Conservation (phyloP, 805 yeast genomes). For the Helenozyma rhizophorensis region DNA sequence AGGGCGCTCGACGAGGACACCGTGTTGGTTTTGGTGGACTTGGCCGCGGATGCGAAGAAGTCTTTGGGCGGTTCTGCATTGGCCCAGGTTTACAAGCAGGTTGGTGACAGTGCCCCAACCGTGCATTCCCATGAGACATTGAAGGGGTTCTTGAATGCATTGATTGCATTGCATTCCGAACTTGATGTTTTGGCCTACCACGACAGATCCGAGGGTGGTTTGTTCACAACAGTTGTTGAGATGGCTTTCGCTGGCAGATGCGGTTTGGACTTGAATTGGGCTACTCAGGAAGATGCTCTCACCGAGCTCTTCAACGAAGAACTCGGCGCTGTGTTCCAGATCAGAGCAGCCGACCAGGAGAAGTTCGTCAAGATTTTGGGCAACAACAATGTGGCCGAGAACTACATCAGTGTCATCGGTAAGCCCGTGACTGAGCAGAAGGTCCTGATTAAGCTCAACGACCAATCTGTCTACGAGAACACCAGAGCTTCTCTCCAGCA, state of each 20-base stretch:
- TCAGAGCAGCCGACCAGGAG: constrained; percentile 48
- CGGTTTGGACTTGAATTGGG: constrained; percentile 61
- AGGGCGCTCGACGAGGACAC: constrained; percentile 48
- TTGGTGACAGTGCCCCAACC: constrained; percentile 79
- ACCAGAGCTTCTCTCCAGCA: constrained; percentile 73
- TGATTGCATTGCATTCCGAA: constrained; percentile 65
- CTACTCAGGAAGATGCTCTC: constrained; percentile 40
- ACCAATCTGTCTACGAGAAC: constrained; percentile 41
- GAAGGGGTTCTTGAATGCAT: constrained; percentile 65
- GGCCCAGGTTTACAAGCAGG: constrained; percentile 87
- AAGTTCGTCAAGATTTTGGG: constrained; percentile 53
- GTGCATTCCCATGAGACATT: constrained; percentile 66
- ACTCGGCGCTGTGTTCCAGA: constrained; percentile 94
- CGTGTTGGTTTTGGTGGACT: constrained; percentile 73
- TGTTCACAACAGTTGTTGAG: constrained; percentile 77
- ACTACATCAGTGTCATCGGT: constrained; percentile 61
- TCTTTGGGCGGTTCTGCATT: constrained; percentile 91
- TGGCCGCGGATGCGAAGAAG: constrained; percentile 50
- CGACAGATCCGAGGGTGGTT: constrained; percentile 96
- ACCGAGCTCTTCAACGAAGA: constrained; percentile 83
- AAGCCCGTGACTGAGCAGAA: constrained; percentile 54
- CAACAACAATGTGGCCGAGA: constrained; percentile 53
- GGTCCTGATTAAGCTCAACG: constrained; percentile 46
- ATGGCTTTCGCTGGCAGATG: constrained; percentile 97
- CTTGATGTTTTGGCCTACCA: constrained; percentile 81